Percentiles rank a stretch among this genome's conserved stretches.
These are phyloP conservation scores for Geotrichum armillariae DNA, from an alignment of 1,139 yeast genomes.

Conservation along the genomic window DNA sequence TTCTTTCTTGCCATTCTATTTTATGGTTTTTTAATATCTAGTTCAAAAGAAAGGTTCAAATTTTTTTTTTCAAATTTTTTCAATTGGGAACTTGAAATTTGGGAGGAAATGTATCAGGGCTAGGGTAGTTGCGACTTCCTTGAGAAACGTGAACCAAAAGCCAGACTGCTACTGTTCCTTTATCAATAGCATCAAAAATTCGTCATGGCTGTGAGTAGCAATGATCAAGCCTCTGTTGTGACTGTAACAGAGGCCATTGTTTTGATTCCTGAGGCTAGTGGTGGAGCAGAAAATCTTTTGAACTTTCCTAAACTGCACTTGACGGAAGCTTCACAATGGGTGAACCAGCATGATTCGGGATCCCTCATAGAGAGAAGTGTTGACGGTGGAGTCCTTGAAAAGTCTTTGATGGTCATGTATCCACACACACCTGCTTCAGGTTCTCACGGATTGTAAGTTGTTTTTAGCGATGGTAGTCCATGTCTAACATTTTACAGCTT, in stretches of 20 bases:
- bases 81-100: background rate
- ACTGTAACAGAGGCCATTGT: slow-evolving; percentile 18
- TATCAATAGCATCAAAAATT: too few relatives aligned
- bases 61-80: background rate
- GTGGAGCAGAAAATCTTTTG: background rate
- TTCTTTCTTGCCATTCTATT: slow-evolving; percentile 80
- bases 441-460: slow-evolving; percentile 13
- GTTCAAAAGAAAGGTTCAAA: too few relatives aligned
- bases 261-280: slow-evolving; percentile 8
- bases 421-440: background rate
- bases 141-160: too few relatives aligned
- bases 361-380: background rate
- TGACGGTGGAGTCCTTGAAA: background rate
- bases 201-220: background rate
- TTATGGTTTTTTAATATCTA: background rate
- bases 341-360: background rate
- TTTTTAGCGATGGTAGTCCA: background rate
- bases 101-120: slow-evolving; percentile 2
- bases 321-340: slow-evolving; percentile 2
- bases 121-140: slow-evolving; percentile 2
- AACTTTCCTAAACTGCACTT: background rate
- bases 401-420: background rate
- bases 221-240: background rate
- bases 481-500: slow-evolving; percentile 13
- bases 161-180: too few relatives aligned